Base-by-base conservation (phyloP, 768 basidiomycete genomes). In the Naganishia onofrii region DNA sequence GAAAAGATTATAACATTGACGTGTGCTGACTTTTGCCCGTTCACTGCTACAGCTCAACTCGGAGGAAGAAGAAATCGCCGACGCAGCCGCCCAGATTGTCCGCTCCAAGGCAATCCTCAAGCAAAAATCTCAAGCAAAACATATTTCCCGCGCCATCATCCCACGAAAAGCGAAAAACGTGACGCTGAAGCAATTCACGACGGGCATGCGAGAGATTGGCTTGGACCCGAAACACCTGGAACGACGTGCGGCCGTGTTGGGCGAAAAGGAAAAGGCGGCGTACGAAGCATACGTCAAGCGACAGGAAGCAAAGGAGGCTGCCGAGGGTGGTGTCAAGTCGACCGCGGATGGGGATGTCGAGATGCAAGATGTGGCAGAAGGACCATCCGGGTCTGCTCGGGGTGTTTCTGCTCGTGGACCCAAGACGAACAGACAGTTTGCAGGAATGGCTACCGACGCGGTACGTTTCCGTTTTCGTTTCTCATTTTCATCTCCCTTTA, bases 201-300 rank as follows among this genome's bases (percentile, higher is more conserved):
- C 85, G 13, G 89, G 88, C 78, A 82, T 98, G 80, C 90, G 89
- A n/a, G 87, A 88, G 75, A 91, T 91, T 19, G 96, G 96, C 0
- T 85, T 91, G 73, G 91, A 99, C 79, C 90, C 96, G 5, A 89
- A 89, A 73, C 86, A 86, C 60, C 88, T 99, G 74, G 86, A 93
- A 80, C 91, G 91, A 71, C 88, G 94, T n/a, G 96, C 93, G 7
- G 85, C 85, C 76, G 84, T 89, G 77, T 81, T 98, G 53, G 91
- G 78, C 29, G 79, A 76, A 48, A 48, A 76, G 68, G 78, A 81
- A 74, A 77, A 81, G 73, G 75, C 72, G 48, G 82, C 83, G 55
- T 87, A 91, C 84, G 85, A 88, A 79, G 63, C 58, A 15, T 64
- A 58, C 52, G 34, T 66, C 65, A 54, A 66, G 52, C 48, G 52